Base-by-base conservation (phyloP, 768 basidiomycete species). In the Leccinum boreale region DNA sequence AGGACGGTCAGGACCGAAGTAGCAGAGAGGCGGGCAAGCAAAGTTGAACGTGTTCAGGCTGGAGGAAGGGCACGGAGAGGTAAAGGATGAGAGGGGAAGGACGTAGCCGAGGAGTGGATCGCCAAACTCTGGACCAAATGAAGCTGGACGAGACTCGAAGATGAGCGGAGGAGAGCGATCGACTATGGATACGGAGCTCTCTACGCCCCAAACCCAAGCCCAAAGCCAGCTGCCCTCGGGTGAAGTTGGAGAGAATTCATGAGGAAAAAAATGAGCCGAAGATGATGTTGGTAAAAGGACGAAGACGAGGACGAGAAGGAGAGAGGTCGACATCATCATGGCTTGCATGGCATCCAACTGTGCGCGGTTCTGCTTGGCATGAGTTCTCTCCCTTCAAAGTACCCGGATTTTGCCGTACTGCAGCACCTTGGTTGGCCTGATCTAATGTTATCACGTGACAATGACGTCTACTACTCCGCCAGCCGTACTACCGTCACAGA, bases 61-160 rank as follows among this genome's bases (percentile, higher is more conserved):
- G 4, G 42, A 46, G 3, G 60, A 46, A 4, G 75, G 50, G 66
- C 90, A 92, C 21, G 79, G 75, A 1, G 64, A 58, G 3, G 84
- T 84, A 66, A 89, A 87, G 26, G 87, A 83, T 14, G 85, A 83
- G 33, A 87, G 70, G 7, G 87, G 86, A 55, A 89, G 84, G 57
- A 88, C 83, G 71, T 89, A 89, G 42, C 87, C 88, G 50, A 87
- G 71, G 52, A 89, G 79, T 28, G 84, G 80, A 55, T 89, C 85
- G 55, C 72, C 77, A 46, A 91, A 83, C 60, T 89, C 85, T 23
- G 81, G 80, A 12, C 91, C 91, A 70, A 94, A 94, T 0, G 86
- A 82, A 53, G 91, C 91, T 74, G 77, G 77, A 50, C 90, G 79
- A 6, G 92, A 88, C 50, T 78, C 77, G 68, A 89, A 93, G 3